Evolutionary conservation across 768 basidiomycete species (phyloP), one percentile per base, ranked within the genome.

Genomic region (Leccinum fibrillosum): DNA sequence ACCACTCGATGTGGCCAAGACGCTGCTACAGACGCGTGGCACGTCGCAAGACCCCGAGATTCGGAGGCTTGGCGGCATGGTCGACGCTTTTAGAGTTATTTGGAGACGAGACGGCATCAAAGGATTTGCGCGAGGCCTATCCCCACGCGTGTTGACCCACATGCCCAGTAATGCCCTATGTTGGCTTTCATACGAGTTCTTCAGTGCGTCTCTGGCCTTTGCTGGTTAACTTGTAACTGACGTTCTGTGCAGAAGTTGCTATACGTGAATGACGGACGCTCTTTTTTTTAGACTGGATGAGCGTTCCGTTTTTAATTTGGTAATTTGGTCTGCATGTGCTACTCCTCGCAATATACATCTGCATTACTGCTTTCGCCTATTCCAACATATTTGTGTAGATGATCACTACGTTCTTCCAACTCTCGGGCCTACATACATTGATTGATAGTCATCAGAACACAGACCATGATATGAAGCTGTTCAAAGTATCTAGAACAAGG

Each of bases 131-230:
- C 80, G 97, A 64, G 97, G 97, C 25, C 76, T 98, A 66, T 82
- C 92, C 54, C 97, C 97, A 7, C 84, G 97, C 49, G 86, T 99
- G 53, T 76, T 98, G 73, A 96, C 95, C 25, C 92, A 90, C 66
- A 92, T 98, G 86, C 97, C 97, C 6, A 94, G 92, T 70, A 97
- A 96, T 54, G 97, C 97, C 10, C 79, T 99, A 51, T 96, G 92
- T 75, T 99, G 96, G 97, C 78, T 95, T 71, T 95, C 94, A 54
- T 95, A 98, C 69, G 95, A 98, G 75, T 97, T 96, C 77, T 97
- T 97, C 83, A 97, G 94, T 96, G 72, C 77, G 94, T 86, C 52
- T 53, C 50, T 10, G 32, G 34, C 54, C 21, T 39, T 56, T 54
- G 17, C 26, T 49, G 26, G 28, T n/a, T 25, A 26, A 35, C 34